Evolutionary conservation across 495 filamentous ascomycete species (phyloP).

Genomic region (Trichoderma orchidacearum): DNA sequence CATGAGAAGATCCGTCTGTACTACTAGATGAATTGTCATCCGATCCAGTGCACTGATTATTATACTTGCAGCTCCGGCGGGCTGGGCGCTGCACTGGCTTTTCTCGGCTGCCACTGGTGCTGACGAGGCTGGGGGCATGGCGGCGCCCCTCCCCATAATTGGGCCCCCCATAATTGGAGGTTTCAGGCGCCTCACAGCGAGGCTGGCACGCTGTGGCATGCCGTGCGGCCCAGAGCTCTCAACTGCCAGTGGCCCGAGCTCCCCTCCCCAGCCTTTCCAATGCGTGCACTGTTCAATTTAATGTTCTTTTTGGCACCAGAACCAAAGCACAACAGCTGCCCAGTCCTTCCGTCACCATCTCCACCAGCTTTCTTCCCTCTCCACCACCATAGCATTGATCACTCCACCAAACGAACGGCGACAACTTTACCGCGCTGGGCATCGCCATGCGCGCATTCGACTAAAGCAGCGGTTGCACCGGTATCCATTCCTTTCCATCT

Average conservation of each 20-base stretch:
- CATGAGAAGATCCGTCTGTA: no score
- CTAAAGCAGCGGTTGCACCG: neutral
- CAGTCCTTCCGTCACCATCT: neutral
- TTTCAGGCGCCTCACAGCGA: neutral
- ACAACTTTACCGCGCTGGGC: no score
- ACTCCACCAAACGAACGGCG: neutral
- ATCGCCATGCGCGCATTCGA: slow-evolving; percentile 1
- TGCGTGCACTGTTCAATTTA: no score
- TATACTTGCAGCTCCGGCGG: neutral
- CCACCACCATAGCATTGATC: neutral
- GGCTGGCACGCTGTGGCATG: neutral
- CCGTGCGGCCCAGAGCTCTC: neutral
- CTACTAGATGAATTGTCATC: no score
- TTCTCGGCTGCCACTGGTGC: neutral
- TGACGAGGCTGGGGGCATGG: neutral
- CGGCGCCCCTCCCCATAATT: neutral
- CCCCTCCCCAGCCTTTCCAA: no score
- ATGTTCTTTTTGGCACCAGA: neutral
- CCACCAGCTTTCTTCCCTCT: neutral
- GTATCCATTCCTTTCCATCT: neutral
- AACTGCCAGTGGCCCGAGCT: no score
- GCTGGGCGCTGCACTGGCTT: neutral
- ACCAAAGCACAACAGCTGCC: neutral
- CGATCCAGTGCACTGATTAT: no score
- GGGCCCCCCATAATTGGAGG: neutral